These are phyloP conservation scores for Malus orientalis DNA, from an alignment of 306 rosid genomes.

Conservation along the genomic window DNA sequence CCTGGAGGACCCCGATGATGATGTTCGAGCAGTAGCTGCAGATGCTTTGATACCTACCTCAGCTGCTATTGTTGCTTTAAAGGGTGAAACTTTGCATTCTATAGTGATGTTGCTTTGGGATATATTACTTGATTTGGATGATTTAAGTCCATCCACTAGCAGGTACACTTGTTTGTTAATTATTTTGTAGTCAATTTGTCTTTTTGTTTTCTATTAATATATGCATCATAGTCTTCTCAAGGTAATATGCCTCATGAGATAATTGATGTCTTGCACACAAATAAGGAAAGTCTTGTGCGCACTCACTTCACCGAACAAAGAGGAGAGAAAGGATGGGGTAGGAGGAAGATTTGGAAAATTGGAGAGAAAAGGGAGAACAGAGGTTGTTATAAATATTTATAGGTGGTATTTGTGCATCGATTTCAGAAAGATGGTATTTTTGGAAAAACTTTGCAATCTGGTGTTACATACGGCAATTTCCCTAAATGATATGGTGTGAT, in stretches of 20 bases:
- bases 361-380: neutral
- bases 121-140: constrained; percentile 93
- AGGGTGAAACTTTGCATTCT: constrained; percentile 67
- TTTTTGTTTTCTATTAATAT: neutral
- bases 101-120: constrained; percentile 96
- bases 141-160: constrained; percentile 98
- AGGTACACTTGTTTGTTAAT: constrained; percentile 39
- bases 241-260: neutral
- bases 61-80: constrained; percentile 68
- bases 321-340: neutral
- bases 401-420: neutral
- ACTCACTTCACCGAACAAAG: neutral
- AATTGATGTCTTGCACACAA: neutral
- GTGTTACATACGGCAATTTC: neutral
- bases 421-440: neutral
- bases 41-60: constrained; percentile 93
- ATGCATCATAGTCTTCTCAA: neutral
- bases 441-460: neutral
- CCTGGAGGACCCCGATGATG: constrained; percentile 95
- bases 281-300: neutral
- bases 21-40: constrained; percentile 99
- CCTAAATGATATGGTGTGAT: neutral
- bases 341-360: neutral
- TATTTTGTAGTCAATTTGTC: neutral
- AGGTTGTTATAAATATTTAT: neutral